phyloP scores from a whole-genome alignment of 441 rosid species.

The Hypseocharis bilobata region DNA sequence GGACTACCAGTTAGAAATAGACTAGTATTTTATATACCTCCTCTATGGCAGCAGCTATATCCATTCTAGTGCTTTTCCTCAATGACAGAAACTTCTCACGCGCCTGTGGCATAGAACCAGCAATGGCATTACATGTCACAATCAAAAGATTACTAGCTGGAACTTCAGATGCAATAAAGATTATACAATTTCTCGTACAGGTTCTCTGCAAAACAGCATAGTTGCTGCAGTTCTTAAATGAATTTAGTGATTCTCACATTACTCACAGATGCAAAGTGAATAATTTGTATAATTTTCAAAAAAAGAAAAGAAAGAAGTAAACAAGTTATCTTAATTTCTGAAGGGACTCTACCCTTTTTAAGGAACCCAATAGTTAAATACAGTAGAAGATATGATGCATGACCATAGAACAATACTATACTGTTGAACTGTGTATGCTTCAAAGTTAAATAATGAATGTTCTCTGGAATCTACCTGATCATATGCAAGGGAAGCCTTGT shows the following conservation, averaged over 20 bases:
- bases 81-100: slow-evolving; percentile 79
- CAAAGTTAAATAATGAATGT: background rate
- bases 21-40: slow-evolving; percentile 42
- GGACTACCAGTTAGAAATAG: slow-evolving; percentile 9
- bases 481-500: slow-evolving; percentile 24
- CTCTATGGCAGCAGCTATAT: slow-evolving; percentile 62
- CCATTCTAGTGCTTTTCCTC: slow-evolving; percentile 70
- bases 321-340: background rate
- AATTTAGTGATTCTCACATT: background rate
- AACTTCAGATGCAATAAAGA: background rate
- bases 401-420: background rate
- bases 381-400: no score
- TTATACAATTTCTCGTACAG: background rate
- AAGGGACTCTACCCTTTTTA: no score
- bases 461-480: slow-evolving; percentile 19
- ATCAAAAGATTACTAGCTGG: slow-evolving; percentile 11
- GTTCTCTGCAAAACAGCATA: slow-evolving; percentile 6
- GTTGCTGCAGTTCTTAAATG: slow-evolving; percentile 7
- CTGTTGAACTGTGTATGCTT: background rate
- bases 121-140: slow-evolving; percentile 19
- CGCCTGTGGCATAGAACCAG: slow-evolving; percentile 42
- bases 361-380: no score
- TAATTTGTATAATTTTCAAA: background rate
- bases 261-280: background rate
- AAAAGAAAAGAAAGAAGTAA: background rate